Evolutionary conservation across 306 rosid species (phyloP), one percentile per base, ranked within the genome.

Genomic region (Benincasa hispida): DNA sequence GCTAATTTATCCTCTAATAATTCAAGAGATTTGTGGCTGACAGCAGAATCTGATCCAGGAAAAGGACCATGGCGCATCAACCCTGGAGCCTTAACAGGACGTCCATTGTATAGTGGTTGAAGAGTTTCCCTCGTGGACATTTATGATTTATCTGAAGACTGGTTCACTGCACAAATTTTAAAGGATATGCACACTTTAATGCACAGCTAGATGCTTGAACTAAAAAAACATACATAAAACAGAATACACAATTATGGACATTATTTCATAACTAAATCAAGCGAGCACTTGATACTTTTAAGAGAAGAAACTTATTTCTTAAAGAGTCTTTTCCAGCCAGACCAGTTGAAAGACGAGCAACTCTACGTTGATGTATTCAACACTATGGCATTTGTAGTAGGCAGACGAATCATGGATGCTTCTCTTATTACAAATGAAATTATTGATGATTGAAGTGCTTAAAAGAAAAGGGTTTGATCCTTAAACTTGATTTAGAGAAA

Each of bases 1-100:
- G 87, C 89, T 83, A 92, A 77, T 84, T 83, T 85, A 84, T 86
- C 81, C 83, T 90, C 99, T 76, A 94, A 78, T 47, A 86, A 35
- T 42, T 86, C 87, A 47, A 83, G 86, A 58, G 87, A 3, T 19
- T 59, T 86, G 65, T 79, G 87, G 66, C 84, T 81, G n/a, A 81
- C 30, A 21, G 75, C 80, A 74, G 86, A 67, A 58, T 82, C 79
- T 18, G 70, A 81, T 56, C 86, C 88, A 74, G 89, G 87, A 63
- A 74, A 76, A n/a, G 86, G 45, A 78, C 86, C 88, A 11, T 86
- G 97, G 72, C 90, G 76, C 91, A 87, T 85, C 83, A 80, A 82
- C 70, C 88, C 91, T 61, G 83, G 68, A 80, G 81, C 74, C 79
- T 85, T 85, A 58, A 39, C 76, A 66, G 85, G 17, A 22, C 79